Evolutionary conservation across 441 rosid genomes (phyloP).

Genomic region (Flueggea neowawraea): DNA sequence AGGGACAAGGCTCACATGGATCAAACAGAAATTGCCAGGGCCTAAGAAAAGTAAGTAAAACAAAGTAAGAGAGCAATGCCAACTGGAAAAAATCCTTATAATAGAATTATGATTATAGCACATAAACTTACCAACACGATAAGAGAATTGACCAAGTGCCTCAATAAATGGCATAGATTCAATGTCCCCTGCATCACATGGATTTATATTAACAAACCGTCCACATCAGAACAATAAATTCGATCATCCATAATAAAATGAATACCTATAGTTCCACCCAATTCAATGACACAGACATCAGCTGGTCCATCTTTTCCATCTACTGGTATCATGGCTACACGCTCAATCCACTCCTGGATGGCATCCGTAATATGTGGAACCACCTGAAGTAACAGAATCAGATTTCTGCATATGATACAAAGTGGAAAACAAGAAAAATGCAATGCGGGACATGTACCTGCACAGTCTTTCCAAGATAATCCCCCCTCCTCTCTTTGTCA

Average conservation of each 20-base stretch:
- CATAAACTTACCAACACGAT: conserved; percentile 71
- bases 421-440: conserved; percentile 4
- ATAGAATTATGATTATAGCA: not conserved
- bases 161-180: conserved; percentile 96
- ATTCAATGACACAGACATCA: conserved; percentile 88
- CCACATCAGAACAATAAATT: not conserved
- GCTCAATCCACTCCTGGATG: conserved; percentile 87
- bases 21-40: conserved; percentile 76
- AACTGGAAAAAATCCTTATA: not conserved
- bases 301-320: conserved; percentile 72
- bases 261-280: conserved; percentile 94
- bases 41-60: conserved; percentile 33
- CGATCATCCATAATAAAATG: not conserved
- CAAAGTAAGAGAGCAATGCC: not conserved
- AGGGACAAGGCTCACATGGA: conserved; percentile 98
- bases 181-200: conserved; percentile 61
- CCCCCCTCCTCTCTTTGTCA: conserved; percentile 92
- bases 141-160: conserved; percentile 93
- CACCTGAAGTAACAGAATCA: conserved; percentile 26
- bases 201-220: not conserved
- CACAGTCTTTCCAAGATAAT: conserved; percentile 92
- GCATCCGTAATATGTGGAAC: conserved; percentile 93
- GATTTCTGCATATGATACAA: not conserved
- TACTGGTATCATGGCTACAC: conserved; percentile 67
- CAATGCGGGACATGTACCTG: conserved; percentile 48